phyloP scores from a whole-genome alignment of 2,329 filamentous ascomycete genomes.

The Phialemonium atrogriseum region DNA sequence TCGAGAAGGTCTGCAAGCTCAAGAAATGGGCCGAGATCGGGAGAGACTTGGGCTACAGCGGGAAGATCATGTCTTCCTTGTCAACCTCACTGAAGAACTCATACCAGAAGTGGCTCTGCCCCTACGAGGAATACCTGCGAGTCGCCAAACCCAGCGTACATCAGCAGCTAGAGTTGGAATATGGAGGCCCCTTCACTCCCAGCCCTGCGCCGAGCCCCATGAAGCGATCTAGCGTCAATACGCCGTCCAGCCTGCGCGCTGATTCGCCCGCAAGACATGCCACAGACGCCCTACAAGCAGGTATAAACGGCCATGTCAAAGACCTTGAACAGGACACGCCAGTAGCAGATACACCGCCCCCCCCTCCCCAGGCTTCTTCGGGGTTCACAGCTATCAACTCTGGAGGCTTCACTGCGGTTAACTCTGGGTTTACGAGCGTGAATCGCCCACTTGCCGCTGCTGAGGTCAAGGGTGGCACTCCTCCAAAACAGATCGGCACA shows the following conservation, averaged over 20 bases:
- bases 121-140: slow-evolving; percentile 90
- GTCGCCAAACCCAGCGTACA: slow-evolving; percentile 93
- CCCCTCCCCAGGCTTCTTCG: slow-evolving; percentile 24
- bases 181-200: slow-evolving; percentile 85
- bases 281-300: slow-evolving; percentile 43
- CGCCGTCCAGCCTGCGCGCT: slow-evolving; percentile 47
- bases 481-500: slow-evolving; percentile 53
- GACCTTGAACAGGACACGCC: slow-evolving; percentile 39
- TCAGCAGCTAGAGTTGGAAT: slow-evolving; percentile 86
- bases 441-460: slow-evolving; percentile 39
- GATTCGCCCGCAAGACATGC: slow-evolving; percentile 60
- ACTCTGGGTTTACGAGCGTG: slow-evolving; percentile 59
- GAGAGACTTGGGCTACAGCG: slow-evolving; percentile 91
- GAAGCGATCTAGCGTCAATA: slow-evolving; percentile 54
- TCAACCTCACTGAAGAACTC: slow-evolving; percentile 98
- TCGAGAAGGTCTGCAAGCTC: slow-evolving; percentile 90
- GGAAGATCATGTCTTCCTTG: slow-evolving; percentile 98
- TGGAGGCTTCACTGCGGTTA: slow-evolving; percentile 65
- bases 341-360: slow-evolving; percentile 35
- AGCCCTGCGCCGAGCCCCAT: slow-evolving; percentile 61
- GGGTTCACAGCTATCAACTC: slow-evolving; percentile 26
- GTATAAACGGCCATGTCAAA: slow-evolving; percentile 34
- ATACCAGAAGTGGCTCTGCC: slow-evolving; percentile 92
- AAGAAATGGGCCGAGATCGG: slow-evolving; percentile 99
- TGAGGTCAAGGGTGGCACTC: slow-evolving; percentile 50